Evolutionary conservation across 2,329 filamentous ascomycete species (phyloP).

Genomic region (Penicillium sp.): DNA sequence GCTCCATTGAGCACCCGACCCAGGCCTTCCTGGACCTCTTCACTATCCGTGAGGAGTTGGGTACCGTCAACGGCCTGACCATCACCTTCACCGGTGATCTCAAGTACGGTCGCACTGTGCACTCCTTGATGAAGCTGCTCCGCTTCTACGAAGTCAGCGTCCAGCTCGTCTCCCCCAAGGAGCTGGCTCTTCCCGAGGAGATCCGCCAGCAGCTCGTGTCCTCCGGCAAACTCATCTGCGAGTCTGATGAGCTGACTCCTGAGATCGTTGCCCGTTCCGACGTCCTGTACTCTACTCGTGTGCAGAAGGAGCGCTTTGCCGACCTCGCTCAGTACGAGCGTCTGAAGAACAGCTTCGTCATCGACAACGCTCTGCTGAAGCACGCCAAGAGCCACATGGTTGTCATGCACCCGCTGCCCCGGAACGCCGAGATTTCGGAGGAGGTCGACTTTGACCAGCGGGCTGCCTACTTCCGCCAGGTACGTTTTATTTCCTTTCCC

Average conservation of each 20-base stretch:
- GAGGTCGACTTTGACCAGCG: conserved; percentile 97
- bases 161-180: conserved; percentile 82
- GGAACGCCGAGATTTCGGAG: conserved; percentile 89
- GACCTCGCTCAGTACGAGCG: conserved; percentile 75
- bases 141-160: conserved; percentile 93
- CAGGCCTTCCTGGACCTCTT: conserved; percentile 97
- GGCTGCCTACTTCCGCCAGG: conserved; percentile 98
- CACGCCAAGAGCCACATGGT: conserved; percentile 90
- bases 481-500: conserved; percentile 51
- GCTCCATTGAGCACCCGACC: conserved; percentile 91
- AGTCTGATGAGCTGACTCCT: conserved; percentile 75
- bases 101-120: conserved; percentile 87
- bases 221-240: conserved; percentile 73
- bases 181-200: conserved; percentile 71
- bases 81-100: conserved; percentile 96
- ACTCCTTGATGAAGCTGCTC: conserved; percentile 90
- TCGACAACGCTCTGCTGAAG: conserved; percentile 87
- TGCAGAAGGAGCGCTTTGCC: conserved; percentile 96
- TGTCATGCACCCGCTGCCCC: conserved; percentile 90
- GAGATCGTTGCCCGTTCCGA: conserved; percentile 85
- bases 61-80: conserved; percentile 89
- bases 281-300: conserved; percentile 93
- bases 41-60: conserved; percentile 95
- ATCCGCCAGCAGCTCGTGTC: conserved; percentile 69
- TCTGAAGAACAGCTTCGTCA: conserved; percentile 83